These are phyloP conservation scores for Hirschioporus abietinus DNA, from an alignment of 768 basidiomycete species.

Conservation along the genomic window DNA sequence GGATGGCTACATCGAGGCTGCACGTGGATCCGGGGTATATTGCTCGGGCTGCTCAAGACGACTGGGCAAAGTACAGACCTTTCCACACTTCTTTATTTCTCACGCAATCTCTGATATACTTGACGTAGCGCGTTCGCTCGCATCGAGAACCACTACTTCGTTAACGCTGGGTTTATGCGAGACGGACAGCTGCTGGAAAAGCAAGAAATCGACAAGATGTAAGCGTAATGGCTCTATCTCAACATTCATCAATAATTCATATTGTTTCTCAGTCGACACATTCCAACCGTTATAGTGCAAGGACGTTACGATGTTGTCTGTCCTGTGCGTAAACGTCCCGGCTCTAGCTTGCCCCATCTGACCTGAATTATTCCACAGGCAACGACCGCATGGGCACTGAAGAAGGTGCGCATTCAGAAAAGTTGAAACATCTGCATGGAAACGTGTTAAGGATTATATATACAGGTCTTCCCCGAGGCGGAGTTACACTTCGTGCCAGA, in stretches of 20 bases:
- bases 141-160: conserved; percentile 90
- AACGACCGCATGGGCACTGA: conserved; percentile 75
- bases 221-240: conserved; percentile 15
- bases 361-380: conserved; percentile 35
- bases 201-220: conserved; percentile 89
- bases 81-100: not conserved
- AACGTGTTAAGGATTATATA: not conserved
- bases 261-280: conserved; percentile 64
- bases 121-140: conserved; percentile 67
- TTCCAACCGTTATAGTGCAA: conserved; percentile 78
- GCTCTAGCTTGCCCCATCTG: conserved; percentile 1
- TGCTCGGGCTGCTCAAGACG: conserved; percentile 62
- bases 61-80: conserved; percentile 55
- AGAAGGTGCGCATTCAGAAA: conserved; percentile 41
- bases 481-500: conserved; percentile 73
- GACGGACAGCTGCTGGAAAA: conserved; percentile 82
- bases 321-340: conserved; percentile 45
- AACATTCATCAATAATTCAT: conserved; percentile 4
- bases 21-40: conserved; percentile 64
- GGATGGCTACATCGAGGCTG: conserved; percentile 80
- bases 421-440: not conserved
- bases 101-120: conserved; percentile 9
- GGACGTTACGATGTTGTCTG: conserved; percentile 89
- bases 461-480: conserved; percentile 70
- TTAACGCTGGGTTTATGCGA: conserved; percentile 82